Base-by-base conservation (phyloP, 441 rosid species). In the Biscutella laevigata region DNA sequence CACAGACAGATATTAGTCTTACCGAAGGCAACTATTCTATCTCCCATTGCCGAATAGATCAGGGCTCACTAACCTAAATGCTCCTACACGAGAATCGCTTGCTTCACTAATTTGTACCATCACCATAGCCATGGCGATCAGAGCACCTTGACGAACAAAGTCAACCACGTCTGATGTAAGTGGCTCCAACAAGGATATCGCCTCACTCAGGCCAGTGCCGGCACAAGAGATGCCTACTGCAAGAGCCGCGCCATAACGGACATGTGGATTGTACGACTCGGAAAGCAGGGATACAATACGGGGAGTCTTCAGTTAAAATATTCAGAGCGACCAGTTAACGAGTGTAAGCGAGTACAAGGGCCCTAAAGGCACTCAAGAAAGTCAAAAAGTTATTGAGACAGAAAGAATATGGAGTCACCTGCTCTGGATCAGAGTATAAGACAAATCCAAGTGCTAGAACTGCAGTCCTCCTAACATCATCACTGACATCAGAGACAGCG, bases 111-210 rank as follows among this genome's bases (percentile, higher is more conserved):
- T 75, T 74, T 88, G 98, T 49, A 82, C 78, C 96, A 91, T 82
- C 62, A 91, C 95, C 98, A 91, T 91, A 27, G 96, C 98, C 96
- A 88, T 83, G 27, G 98, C 91, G 65, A 92, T 84, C 46, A 86
- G 83, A 24, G 98, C 98, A 75, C 98, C 98, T 82, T 92, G 97
- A 48, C 97, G 86, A 75, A 92, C 99, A 75, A 92, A 92, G 73
- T 88, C 99, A 29, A 92, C 95, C 15, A 79, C 88, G 75, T 90
- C 95, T 42, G 95, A 90, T 4, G 95, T 90, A 38, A 90, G 69
- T 39, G 95, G 98, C 73, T 90, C 95, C 17, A 90, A 70, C 77
- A 90, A 71, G 11, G 92, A 84, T 70, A 90, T 78, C 22, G 98
- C 98, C 73, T 86, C 95, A 27, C 92, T 84, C 50, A 90, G 56